Conservation (phyloP, 768 basidiomycete species). For the Lepiota brunneoincarnata region DNA sequence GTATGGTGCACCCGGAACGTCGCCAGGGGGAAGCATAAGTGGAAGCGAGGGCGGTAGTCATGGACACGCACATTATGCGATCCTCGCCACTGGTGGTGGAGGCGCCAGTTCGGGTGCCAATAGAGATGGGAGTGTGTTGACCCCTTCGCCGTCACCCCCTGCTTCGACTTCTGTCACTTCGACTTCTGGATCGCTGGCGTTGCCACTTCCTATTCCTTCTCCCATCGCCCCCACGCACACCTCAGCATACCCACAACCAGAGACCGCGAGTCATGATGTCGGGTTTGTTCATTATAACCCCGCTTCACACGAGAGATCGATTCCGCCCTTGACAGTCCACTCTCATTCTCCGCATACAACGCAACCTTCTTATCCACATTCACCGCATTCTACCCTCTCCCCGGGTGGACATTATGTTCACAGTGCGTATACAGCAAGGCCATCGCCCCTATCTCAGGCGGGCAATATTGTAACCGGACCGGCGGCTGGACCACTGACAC, state of each 20-base stretch:
- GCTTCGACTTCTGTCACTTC: slow-evolving; percentile 24
- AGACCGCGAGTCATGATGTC: background rate
- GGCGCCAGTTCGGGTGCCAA: slow-evolving; percentile 3
- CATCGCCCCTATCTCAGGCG: slow-evolving; percentile 10
- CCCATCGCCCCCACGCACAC: background rate
- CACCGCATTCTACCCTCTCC: slow-evolving; percentile 5
- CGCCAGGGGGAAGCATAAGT: slow-evolving; percentile 3
- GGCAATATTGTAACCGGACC: slow-evolving; percentile 11
- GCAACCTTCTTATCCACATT: slow-evolving; percentile 1
- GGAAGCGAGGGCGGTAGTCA: slow-evolving; percentile 3
- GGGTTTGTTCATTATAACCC: slow-evolving; percentile 10
- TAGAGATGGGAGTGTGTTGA: slow-evolving; percentile 20
- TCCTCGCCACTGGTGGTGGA: slow-evolving; percentile 1
- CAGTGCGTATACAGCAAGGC: slow-evolving; percentile 4
- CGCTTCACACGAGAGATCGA: slow-evolving; percentile 1
- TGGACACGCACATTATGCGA: slow-evolving; percentile 7
- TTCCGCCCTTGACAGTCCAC: slow-evolving; percentile 4
- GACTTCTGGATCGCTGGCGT: slow-evolving; percentile 12
- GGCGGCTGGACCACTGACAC: slow-evolving; percentile 9
- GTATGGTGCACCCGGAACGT: slow-evolving; percentile 1
- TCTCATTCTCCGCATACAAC: background rate
- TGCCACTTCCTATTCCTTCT: slow-evolving; percentile 6
- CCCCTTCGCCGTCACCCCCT: slow-evolving; percentile 71
- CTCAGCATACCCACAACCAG: slow-evolving; percentile 4
- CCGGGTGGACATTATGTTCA: slow-evolving; percentile 8